These are phyloP conservation scores for Spatholobus suberectus DNA, from an alignment of 306 rosid genomes.

Conservation along the genomic window DNA sequence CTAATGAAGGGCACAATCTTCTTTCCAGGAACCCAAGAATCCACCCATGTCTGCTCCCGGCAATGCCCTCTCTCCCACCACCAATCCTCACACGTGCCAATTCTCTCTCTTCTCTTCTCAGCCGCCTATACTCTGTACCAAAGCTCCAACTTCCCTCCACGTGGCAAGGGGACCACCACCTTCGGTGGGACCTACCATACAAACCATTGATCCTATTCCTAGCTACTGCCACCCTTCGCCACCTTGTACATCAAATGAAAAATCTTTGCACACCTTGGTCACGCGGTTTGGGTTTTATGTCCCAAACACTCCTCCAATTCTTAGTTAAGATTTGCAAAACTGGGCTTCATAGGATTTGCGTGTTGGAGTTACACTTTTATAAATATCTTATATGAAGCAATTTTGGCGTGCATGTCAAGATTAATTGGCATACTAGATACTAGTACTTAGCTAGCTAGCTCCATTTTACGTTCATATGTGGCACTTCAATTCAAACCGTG, in stretches of 20 bases:
- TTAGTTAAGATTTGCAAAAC: conserved; percentile 6
- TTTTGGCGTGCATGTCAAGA: conserved; percentile 1
- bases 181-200: conserved; percentile 22
- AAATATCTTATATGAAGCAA: not conserved
- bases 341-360: conserved; percentile 36
- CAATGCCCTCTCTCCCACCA: not conserved
- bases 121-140: conserved; percentile 51
- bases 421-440: not conserved
- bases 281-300: conserved; percentile 46
- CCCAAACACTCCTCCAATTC: conserved; percentile 2
- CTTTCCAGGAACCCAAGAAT: conserved; percentile 46
- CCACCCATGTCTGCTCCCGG: conserved; percentile 62
- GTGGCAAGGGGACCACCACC: conserved; percentile 42
- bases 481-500: not conserved
- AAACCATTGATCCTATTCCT: not conserved
- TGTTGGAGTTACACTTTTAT: conserved; percentile 4
- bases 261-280: conserved; percentile 47
- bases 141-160: conserved; percentile 23
- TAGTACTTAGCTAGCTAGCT: not conserved
- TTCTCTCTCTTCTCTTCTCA: conserved; percentile 19
- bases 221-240: not conserved
- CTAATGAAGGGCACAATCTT: conserved; percentile 53
- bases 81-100: conserved; percentile 30
- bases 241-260: not conserved
- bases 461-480: conserved; percentile 5